Percentiles rank a stretch among this genome's conserved stretches.
Conservation (phyloP, 2,329 filamentous ascomycete genomes). For the Fusarium devonianum region DNA sequence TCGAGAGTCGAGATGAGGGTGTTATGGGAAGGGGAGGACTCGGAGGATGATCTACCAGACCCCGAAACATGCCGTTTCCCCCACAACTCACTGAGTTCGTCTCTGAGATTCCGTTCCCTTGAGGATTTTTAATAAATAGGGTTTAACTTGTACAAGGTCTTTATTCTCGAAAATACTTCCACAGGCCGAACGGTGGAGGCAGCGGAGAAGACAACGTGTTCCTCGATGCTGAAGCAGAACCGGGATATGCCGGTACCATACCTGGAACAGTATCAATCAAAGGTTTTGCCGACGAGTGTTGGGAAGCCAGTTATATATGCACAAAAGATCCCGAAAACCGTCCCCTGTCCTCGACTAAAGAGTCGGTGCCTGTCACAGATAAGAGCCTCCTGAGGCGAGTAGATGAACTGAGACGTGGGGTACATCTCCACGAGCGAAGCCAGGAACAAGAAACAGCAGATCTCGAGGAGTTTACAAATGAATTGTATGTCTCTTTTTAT, state of each 20-base stretch:
- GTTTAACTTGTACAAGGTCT: neutral
- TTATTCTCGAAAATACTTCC: neutral
- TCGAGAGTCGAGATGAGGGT: neutral
- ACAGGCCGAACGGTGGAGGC: neutral
- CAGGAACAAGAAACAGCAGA: neutral
- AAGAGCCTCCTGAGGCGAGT: neutral
- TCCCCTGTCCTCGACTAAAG: neutral
- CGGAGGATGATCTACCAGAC: neutral
- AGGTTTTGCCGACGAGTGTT: slow-evolving; percentile 1
- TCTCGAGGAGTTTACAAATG: slow-evolving; percentile 1
- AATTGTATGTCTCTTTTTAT: too few species aligned
- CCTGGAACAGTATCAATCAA: neutral
- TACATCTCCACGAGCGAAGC: neutral
- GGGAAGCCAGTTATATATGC: neutral
- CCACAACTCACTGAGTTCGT: slow-evolving; percentile 7
- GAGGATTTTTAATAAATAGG: neutral
- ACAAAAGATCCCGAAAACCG: neutral
- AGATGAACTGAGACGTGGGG: slow-evolving; percentile 2
- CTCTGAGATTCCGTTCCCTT: too few species aligned
- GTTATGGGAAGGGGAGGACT: neutral
- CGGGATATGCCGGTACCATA: neutral
- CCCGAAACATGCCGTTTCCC: neutral
- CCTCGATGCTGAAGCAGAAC: slow-evolving; percentile 4
- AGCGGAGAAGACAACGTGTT: neutral
- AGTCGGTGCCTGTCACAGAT: neutral